A percentile compares a stretch with the other conserved stretches of the same genome.
phyloP scores from a whole-genome alignment of 305 asterid species.

The Salvia sclarea region DNA sequence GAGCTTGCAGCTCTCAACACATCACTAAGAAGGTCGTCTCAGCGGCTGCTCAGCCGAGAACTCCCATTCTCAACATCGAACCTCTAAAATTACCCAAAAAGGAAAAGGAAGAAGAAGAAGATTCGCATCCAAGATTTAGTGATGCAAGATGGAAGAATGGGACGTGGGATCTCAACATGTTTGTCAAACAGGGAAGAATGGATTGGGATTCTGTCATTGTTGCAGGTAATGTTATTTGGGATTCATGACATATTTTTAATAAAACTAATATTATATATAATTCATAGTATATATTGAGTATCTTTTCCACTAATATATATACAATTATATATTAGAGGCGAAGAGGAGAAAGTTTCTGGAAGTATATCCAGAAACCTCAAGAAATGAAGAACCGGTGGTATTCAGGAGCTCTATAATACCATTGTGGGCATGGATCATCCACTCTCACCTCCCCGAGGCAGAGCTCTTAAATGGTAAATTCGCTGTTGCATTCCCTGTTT shows the following conservation, averaged over 20 bases:
- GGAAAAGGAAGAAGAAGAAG: conserved; percentile 25
- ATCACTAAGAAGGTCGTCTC: conserved; percentile 41
- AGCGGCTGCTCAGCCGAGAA: too few relatives aligned
- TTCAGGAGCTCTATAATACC: conserved; percentile 69
- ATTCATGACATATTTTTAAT: too few relatives aligned
- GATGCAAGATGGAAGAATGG: conserved; percentile 70
- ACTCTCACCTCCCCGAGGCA: conserved; percentile 71
- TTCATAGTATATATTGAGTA: too few relatives aligned
- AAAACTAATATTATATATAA: too few relatives aligned
- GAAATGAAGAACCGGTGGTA: conserved; percentile 56
- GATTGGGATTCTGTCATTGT: conserved; percentile 74
- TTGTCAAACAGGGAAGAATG: conserved; percentile 61
- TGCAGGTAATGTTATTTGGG: conserved; percentile 40
- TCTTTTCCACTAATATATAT: too few relatives aligned
- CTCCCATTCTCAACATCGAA: too few relatives aligned
- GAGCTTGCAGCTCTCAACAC: conserved; percentile 48
- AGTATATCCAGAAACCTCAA: conserved; percentile 60
- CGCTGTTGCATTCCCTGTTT: neutral
- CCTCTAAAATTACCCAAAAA: conserved; percentile 31
- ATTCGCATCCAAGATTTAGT: conserved; percentile 34
- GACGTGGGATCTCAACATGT: conserved; percentile 79
- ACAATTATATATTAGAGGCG: conserved; percentile 52
- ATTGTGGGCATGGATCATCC: conserved; percentile 75
- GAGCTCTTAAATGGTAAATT: conserved; percentile 59
- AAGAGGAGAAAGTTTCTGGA: conserved; percentile 60